These are phyloP conservation scores for Barnettozyma sucrosica DNA, from an alignment of 805 yeast species.

Conservation along the genomic window DNA sequence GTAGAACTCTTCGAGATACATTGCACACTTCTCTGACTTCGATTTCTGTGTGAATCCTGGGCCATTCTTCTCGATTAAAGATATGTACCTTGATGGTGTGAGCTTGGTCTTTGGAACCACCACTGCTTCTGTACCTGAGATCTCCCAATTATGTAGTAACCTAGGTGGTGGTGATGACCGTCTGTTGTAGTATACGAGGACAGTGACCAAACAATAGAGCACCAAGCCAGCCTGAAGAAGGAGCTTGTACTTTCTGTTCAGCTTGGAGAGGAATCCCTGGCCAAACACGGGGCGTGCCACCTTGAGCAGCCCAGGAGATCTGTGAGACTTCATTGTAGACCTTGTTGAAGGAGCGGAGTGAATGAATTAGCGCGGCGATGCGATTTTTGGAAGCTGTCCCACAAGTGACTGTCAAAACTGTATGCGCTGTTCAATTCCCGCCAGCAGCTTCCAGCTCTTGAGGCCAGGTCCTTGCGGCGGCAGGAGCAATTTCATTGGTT, in stretches of 20 bases:
- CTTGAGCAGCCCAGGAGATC: background rate
- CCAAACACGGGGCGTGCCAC: background rate
- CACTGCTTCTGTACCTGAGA: background rate
- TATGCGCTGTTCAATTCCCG: background rate
- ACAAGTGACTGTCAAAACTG: background rate
- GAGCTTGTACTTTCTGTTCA: background rate
- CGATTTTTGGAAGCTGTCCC: background rate
- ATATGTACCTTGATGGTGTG: background rate
- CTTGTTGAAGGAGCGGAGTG: too few relatives aligned
- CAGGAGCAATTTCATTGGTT: background rate
- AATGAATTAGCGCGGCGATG: too few relatives aligned
- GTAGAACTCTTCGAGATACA: background rate
- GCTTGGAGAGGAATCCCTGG: background rate
- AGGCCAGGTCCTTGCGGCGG: too few relatives aligned
- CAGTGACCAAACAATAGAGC: background rate
- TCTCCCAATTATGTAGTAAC: background rate
- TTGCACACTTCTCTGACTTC: background rate
- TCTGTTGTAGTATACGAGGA: background rate
- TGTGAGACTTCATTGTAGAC: background rate
- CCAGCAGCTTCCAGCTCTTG: too few relatives aligned
- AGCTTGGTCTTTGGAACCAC: background rate
- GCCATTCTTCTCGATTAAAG: background rate
- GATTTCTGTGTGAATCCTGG: background rate
- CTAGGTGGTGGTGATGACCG: background rate
- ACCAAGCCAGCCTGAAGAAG: background rate